Evolutionary conservation across 495 filamentous ascomycete species (phyloP).

Genomic region (Aspergillus conjunctus): DNA sequence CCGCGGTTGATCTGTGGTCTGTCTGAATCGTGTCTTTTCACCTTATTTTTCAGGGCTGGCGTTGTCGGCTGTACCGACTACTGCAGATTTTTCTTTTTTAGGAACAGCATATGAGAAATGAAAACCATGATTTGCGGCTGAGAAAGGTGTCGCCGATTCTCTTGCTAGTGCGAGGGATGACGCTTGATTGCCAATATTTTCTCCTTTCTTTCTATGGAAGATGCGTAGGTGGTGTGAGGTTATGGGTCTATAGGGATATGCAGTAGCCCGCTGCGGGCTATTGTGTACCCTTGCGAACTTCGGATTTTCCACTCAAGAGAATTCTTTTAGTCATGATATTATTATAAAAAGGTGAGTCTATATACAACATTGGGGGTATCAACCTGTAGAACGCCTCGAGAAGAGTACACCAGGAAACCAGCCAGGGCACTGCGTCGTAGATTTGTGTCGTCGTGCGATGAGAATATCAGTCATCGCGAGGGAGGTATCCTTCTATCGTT

Average conservation of each 20-base stretch:
- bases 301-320: no score
- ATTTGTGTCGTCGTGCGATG: background rate
- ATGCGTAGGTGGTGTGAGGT: constrained; percentile 20
- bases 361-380: constrained; percentile 19
- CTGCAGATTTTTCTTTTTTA: constrained; percentile 26
- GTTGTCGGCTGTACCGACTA: constrained; percentile 18
- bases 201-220: constrained; percentile 25
- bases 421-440: constrained; percentile 1
- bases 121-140: constrained; percentile 58
- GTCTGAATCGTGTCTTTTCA: constrained; percentile 25
- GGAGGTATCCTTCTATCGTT: constrained; percentile 51
- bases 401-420: background rate
- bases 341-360: background rate
- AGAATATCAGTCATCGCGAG: constrained; percentile 23
- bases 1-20: constrained; percentile 42
- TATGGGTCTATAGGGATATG: no score
- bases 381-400: constrained; percentile 16
- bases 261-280: no score
- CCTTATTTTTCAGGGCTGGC: constrained; percentile 17
- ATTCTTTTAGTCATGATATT: no score
- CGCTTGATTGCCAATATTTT: constrained; percentile 85
- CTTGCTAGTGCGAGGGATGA: constrained; percentile 61
- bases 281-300: no score
- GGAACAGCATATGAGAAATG: constrained; percentile 52
- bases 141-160: constrained; percentile 90